phyloP scores from a whole-genome alignment of 2,329 filamentous ascomycete genomes.

The Aspergillus neoniger region DNA sequence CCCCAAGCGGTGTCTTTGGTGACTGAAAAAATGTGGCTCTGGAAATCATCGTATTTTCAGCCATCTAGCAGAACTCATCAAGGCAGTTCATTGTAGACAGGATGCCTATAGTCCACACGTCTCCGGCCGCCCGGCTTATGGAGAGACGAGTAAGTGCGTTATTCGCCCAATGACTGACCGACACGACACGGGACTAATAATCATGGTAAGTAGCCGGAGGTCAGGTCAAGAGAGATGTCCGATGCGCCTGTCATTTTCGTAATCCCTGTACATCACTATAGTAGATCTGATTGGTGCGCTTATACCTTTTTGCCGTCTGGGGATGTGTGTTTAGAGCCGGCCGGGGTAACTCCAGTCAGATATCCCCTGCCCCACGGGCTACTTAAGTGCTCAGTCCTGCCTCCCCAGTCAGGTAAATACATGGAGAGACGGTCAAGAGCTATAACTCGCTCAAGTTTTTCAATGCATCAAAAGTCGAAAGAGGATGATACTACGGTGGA shows the following conservation, averaged over 20 bases:
- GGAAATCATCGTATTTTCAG: no score
- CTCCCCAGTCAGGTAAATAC: background rate
- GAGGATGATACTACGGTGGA: background rate
- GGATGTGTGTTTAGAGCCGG: background rate
- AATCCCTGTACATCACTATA: background rate
- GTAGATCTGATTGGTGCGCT: background rate
- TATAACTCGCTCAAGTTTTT: background rate
- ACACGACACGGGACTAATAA: background rate
- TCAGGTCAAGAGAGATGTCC: background rate
- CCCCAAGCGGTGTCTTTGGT: no score
- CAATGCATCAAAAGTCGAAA: background rate
- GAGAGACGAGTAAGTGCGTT: no score
- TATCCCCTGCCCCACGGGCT: background rate
- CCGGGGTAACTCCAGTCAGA: background rate
- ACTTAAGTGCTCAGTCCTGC: background rate
- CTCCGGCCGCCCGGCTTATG: no score
- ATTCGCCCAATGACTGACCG: no score
- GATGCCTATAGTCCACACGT: no score
- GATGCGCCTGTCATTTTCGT: background rate
- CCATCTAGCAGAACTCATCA: no score
- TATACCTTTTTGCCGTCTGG: background rate
- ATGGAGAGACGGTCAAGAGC: no score
- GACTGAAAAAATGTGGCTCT: no score
- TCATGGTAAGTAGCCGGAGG: background rate
- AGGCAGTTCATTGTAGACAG: no score